Evolutionary conservation across 345 rosid species (phyloP).

Genomic region (Viola odorata): DNA sequence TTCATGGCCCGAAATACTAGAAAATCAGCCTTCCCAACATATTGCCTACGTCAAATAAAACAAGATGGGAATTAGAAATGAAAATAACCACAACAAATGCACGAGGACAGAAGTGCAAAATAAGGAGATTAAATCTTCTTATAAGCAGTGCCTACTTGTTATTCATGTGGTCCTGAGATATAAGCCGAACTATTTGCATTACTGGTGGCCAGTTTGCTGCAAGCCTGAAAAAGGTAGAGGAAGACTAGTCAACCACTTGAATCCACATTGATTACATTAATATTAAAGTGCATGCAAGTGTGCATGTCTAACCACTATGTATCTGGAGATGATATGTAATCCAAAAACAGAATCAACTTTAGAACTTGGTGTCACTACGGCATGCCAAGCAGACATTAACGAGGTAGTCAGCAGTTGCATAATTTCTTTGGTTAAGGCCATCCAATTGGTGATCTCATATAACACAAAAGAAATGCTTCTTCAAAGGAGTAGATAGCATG

Average conservation of each 20-base stretch:
- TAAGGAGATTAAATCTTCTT: constrained; percentile 13
- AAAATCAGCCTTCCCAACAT: constrained; percentile 94
- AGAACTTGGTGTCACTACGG: too few relatives aligned
- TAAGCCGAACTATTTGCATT: constrained; percentile 95
- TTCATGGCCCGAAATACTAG: constrained; percentile 94
- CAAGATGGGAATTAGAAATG: background rate
- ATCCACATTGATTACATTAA: background rate
- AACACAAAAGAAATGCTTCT: too few relatives aligned
- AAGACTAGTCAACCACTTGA: constrained; percentile 7
- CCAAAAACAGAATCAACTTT: too few relatives aligned
- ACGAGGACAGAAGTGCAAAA: constrained; percentile 7
- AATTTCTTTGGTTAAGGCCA: too few relatives aligned
- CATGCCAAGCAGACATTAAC: too few relatives aligned
- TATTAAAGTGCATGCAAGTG: too few relatives aligned
- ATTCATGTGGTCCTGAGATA: constrained; percentile 97
- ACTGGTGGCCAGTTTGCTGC: constrained; percentile 93
- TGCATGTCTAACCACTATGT: too few relatives aligned
- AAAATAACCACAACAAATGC: background rate
- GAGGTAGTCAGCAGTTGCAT: too few relatives aligned
- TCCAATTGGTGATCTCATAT: too few relatives aligned
- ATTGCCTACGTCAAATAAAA: constrained; percentile 52
- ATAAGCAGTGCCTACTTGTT: constrained; percentile 56
- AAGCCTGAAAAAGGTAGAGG: constrained; percentile 54
- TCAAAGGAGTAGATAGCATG: too few relatives aligned
- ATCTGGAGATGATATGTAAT: too few relatives aligned